Evolutionary conservation across 2,329 filamentous ascomycete genomes (phyloP).

Genomic region (Beauveria scarabaeidicola): DNA sequence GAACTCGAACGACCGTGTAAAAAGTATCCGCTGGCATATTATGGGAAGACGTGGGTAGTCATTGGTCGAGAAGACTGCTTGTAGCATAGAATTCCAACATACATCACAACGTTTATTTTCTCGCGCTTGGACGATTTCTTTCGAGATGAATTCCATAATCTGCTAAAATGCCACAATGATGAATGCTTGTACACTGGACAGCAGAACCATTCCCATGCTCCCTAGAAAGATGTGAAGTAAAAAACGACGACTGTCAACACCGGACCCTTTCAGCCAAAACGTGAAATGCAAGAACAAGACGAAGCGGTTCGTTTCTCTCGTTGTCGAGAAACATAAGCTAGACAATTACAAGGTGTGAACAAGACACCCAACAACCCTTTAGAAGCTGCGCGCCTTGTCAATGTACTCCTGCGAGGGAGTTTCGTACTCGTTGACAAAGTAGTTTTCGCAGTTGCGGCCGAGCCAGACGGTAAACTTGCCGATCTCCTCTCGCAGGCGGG

Average conservation of each 20-base stretch:
- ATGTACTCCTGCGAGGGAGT: slow-evolving; percentile 62
- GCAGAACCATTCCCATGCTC: neutral
- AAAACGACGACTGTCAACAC: neutral
- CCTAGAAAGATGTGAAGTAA: neutral
- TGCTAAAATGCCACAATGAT: neutral
- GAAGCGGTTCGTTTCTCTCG: neutral
- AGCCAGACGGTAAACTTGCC: slow-evolving; percentile 82
- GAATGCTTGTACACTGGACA: neutral
- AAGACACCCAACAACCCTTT: slow-evolving; percentile 10
- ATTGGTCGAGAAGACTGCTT: neutral
- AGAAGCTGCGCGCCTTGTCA: slow-evolving; percentile 51
- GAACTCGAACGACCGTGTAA: neutral
- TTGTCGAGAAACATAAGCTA: neutral
- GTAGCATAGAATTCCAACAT: neutral
- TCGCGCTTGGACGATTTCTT: neutral
- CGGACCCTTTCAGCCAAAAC: neutral
- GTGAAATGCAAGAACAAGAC: neutral
- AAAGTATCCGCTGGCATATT: neutral
- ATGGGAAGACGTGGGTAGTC: neutral
- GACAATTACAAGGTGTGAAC: neutral
- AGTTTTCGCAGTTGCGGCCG: slow-evolving; percentile 63
- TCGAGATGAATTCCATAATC: neutral
- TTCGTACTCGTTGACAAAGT: slow-evolving; percentile 73
- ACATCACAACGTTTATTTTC: neutral
- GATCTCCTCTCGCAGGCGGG: slow-evolving; percentile 80